Percentiles rank a stretch among this genome's conserved stretches.
Evolutionary conservation across 106 monocot genomes (phyloP).

Genomic region (Dendrobium huoshanense): DNA sequence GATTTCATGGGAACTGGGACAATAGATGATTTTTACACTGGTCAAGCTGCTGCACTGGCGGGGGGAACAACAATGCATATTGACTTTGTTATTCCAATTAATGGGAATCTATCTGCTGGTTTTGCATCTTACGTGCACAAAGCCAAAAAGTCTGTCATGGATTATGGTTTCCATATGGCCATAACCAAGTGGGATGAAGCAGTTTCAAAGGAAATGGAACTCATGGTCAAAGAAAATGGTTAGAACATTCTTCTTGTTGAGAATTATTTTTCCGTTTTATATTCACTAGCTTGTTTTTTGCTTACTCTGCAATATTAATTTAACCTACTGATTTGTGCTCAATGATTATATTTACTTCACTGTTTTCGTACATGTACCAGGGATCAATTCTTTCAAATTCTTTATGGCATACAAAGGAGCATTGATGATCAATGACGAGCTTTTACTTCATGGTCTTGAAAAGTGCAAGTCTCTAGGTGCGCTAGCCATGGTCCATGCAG

Average conservation of each 20-base stretch:
- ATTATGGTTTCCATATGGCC: slow-evolving; percentile 98
- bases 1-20: slow-evolving; percentile 91
- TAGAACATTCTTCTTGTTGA: neutral
- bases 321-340: neutral
- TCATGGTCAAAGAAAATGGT: slow-evolving; percentile 98
- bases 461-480: slow-evolving; percentile 98
- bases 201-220: slow-evolving; percentile 87
- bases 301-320: neutral
- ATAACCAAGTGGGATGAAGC: slow-evolving; percentile 94
- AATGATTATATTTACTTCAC: neutral
- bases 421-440: slow-evolving; percentile 88
- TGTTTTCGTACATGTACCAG: slow-evolving; percentile 23
- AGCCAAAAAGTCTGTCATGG: slow-evolving; percentile 88
- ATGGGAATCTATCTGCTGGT: slow-evolving; percentile 80
- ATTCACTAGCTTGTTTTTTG: neutral
- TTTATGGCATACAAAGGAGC: slow-evolving; percentile 99
- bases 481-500: slow-evolving; percentile 96
- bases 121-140: slow-evolving; percentile 67
- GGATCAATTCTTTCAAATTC: slow-evolving; percentile 99
- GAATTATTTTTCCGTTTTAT: neutral
- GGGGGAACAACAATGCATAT: slow-evolving; percentile 99
- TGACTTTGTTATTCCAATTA: slow-evolving; percentile 91
- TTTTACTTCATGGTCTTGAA: slow-evolving; percentile 66
- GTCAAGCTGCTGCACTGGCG: slow-evolving; percentile 89
- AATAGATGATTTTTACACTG: slow-evolving; percentile 85